Base-by-base conservation (phyloP, 352 stramenopile species). In the Phytophthora cactorum region DNA sequence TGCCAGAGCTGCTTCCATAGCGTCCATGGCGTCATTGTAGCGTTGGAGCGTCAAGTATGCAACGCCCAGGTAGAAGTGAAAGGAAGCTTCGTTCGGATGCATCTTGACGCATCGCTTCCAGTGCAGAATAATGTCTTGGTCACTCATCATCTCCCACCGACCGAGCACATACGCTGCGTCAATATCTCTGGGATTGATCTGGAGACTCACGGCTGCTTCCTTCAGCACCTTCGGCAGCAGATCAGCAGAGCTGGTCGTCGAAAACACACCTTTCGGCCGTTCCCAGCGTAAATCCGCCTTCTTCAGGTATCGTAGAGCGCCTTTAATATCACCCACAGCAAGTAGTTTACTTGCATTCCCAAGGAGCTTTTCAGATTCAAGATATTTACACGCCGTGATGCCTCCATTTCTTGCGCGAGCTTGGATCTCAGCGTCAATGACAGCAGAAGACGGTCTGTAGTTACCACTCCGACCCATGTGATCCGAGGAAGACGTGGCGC, bases 21-120 rank as follows among this genome's bases (percentile, higher is more conserved):
- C 58, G 3, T 63, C 46, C 44, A 66, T 62, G 0, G 73, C 65
- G 25, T 80, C 73, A 45, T 71, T 65, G 25, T 65, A 66, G 3
- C 45, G 61, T 46, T 61, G 31, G 5, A 63, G 25, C 4, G 59
- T 58, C 54, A 76, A 67, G 56, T 72, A 77, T n/a, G 65, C 58
- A 11, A 61, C 31, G 2, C 73, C 73, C 14, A 75, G 45, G 52
- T 70, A 74, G 22, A 76, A 81, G 15, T 70, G 59, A 49, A 78
- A 78, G 0, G 41, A 66, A n/a, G 70, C 63, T 46, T 81, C 73
- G 3, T 57, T 54, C 15, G 73, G 62, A 56, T 75, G 61, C 46
- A 71, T 25, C 51, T 81, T 78, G 5, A 66, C 49, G 32, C 73
- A 78, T 2, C 66, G 67, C 36, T 78, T 78, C 70, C 73, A 81